phyloP scores from a whole-genome alignment of 257 asterid species.

The Solanum chiquidenum region DNA sequence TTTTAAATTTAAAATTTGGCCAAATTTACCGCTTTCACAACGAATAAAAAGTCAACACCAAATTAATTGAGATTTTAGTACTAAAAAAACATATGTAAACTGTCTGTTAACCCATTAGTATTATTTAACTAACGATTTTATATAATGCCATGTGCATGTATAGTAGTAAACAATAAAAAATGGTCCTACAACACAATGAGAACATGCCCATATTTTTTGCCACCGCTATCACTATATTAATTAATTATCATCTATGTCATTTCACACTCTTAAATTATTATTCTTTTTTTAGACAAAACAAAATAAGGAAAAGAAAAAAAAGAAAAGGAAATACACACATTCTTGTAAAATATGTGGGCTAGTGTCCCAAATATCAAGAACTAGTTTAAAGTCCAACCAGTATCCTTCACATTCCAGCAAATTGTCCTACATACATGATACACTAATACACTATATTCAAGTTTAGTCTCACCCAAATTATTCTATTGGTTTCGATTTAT shows the following conservation, averaged over 20 bases:
- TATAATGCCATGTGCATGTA: neutral
- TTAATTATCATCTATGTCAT: neutral
- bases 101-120: neutral
- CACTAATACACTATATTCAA: neutral
- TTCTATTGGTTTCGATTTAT: too few relatives aligned
- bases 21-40: neutral
- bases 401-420: neutral
- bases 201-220: constrained; percentile 20
- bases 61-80: neutral
- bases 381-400: neutral
- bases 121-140: neutral
- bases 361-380: neutral
- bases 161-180: neutral
- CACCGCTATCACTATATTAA: constrained; percentile 3
- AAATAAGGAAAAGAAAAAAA: neutral
- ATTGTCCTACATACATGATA: neutral
- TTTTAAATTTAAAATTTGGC: neutral
- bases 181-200: neutral
- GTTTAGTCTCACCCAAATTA: neutral
- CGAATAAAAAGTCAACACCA: neutral
- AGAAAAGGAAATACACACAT: neutral
- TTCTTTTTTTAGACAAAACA: neutral
- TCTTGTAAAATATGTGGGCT: neutral
- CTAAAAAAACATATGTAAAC: neutral
- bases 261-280: neutral